Conservation (phyloP, 169 alveolate species). For the Plasmodium vivax region DNA sequence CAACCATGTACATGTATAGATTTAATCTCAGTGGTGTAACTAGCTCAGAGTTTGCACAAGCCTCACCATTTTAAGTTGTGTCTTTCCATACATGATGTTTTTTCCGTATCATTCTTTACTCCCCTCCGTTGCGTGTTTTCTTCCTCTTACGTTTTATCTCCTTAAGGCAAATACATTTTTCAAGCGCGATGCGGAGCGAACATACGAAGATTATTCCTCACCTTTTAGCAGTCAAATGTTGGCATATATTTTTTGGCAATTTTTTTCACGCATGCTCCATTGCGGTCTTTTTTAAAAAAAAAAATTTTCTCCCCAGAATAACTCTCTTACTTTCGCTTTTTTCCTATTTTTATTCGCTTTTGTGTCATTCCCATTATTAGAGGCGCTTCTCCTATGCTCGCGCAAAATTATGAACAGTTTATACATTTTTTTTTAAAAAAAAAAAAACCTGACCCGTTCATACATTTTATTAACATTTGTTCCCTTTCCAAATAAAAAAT, state of each 20-base stretch:
- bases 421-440: not conserved
- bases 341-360: not conserved
- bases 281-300: not conserved
- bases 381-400: not conserved
- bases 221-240: not conserved
- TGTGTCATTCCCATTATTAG: not conserved
- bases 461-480: not conserved
- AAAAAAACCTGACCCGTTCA: not conserved
- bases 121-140: not conserved
- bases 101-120: not conserved
- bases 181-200: not conserved
- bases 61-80: not conserved
- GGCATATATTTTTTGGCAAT: not conserved
- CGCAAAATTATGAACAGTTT: not conserved
- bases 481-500: not conserved
- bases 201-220: not conserved
- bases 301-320: not conserved
- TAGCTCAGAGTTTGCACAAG: not conserved
- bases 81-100: not conserved
- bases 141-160: not conserved
- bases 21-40: conserved; percentile 12
- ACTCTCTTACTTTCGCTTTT: not conserved
- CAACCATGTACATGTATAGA: conserved; percentile 5
- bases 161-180: not conserved
- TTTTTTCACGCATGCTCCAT: not conserved